phyloP scores from a whole-genome alignment of 768 basidiomycete genomes.

The Rhodotorula babjevae region DNA sequence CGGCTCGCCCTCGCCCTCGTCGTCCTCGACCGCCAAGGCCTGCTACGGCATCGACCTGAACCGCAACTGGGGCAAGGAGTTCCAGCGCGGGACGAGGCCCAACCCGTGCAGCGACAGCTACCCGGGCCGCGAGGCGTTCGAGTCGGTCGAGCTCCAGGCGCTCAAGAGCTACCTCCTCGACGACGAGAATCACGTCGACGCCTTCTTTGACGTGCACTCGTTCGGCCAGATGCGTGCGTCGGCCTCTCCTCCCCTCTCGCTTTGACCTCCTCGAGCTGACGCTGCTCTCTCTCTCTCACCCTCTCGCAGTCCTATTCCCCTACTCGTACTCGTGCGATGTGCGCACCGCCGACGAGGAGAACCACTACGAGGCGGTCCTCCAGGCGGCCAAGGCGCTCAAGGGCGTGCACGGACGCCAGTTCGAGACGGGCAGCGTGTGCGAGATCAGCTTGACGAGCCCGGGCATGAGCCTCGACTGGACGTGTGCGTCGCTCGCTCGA shows the following conservation, averaged over 20 bases:
- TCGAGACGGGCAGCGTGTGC: conserved; percentile 51
- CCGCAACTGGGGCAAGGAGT: conserved; percentile 59
- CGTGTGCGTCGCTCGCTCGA: not conserved
- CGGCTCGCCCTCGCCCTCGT: not conserved
- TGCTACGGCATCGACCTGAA: conserved; percentile 77
- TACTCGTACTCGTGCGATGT: conserved; percentile 66
- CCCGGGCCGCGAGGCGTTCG: conserved; percentile 67
- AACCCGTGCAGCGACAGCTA: conserved; percentile 71
- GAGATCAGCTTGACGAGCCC: conserved; percentile 43
- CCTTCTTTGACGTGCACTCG: conserved; percentile 69
- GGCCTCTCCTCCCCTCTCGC: not conserved
- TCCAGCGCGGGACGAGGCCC: conserved; percentile 19
- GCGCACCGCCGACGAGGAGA: conserved; percentile 66
- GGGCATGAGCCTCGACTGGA: conserved; percentile 26
- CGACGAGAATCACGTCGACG: conserved; percentile 53
- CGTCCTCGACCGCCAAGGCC: not conserved
- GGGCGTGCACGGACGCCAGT: conserved; percentile 57
- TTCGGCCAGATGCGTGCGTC: conserved; percentile 76
- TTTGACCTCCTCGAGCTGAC: not conserved
- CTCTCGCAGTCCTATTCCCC: conserved; percentile 64
- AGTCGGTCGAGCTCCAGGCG: conserved; percentile 67
- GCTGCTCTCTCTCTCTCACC: not conserved
- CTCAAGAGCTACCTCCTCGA: conserved; percentile 62
- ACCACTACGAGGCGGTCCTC: conserved; percentile 65
- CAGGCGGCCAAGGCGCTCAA: conserved; percentile 61